Conservation (phyloP, 495 filamentous ascomycete species). For the Podospora fimiseda region DNA sequence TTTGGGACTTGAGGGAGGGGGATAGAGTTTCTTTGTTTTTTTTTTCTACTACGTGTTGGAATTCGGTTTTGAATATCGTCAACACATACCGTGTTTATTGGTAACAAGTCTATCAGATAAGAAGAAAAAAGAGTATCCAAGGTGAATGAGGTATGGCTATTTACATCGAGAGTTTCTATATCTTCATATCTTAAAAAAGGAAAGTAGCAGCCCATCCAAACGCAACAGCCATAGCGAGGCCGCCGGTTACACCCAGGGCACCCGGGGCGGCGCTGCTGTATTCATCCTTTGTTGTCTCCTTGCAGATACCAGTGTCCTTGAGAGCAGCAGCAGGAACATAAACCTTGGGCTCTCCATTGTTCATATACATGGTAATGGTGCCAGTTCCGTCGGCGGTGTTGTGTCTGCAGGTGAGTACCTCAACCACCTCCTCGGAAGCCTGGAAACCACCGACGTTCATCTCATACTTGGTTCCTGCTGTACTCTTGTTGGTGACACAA, state of each 20-base stretch:
- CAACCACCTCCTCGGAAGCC: conserved; percentile 22
- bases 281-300: conserved; percentile 10
- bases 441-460: conserved; percentile 22
- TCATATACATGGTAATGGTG: conserved; percentile 18
- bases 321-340: conserved; percentile 12
- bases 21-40: too few relatives aligned
- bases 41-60: too few relatives aligned
- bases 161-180: too few relatives aligned
- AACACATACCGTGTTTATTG: too few relatives aligned
- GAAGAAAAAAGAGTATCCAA: too few relatives aligned
- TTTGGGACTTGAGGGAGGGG: too few relatives aligned
- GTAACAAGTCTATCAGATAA: too few relatives aligned
- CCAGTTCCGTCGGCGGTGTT: conserved; percentile 19
- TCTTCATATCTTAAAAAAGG: conserved; percentile 18
- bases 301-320: conserved; percentile 21
- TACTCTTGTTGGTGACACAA: conserved; percentile 30
- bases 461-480: conserved; percentile 21
- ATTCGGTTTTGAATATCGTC: too few relatives aligned
- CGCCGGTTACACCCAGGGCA: conserved; percentile 1
- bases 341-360: conserved; percentile 23
- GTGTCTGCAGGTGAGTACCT: conserved; percentile 22
- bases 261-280: conserved; percentile 7
- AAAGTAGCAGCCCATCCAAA: conserved; percentile 15
- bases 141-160: too few relatives aligned
- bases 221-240: conserved; percentile 12